These are phyloP conservation scores for Aspergillus terreus DNA, from an alignment of 2,329 filamentous ascomycete species.

Conservation along the genomic window DNA sequence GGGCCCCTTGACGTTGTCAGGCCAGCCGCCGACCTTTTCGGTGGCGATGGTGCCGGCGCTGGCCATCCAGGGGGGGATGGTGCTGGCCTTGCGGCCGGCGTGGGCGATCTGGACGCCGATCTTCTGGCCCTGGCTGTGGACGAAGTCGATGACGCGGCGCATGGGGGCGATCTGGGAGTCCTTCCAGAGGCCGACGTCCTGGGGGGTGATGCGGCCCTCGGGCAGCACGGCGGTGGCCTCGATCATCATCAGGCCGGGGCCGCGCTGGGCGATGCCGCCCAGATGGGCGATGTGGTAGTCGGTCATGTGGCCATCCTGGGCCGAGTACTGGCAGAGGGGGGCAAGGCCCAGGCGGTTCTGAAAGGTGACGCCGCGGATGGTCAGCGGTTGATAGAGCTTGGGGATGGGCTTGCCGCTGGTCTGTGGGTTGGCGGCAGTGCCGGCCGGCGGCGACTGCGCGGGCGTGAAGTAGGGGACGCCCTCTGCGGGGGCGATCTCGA, in stretches of 20 bases:
- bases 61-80: slow-evolving; percentile 50
- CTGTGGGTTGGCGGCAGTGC: slow-evolving; percentile 39
- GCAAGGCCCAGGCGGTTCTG: slow-evolving; percentile 51
- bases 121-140: slow-evolving; percentile 72
- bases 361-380: slow-evolving; percentile 57
- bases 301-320: slow-evolving; percentile 68
- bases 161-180: slow-evolving; percentile 76
- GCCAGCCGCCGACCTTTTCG: slow-evolving; percentile 52
- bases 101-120: slow-evolving; percentile 79
- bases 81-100: slow-evolving; percentile 64
- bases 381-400: slow-evolving; percentile 58
- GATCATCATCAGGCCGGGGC: slow-evolving; percentile 68
- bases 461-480: slow-evolving; percentile 44
- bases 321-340: slow-evolving; percentile 65
- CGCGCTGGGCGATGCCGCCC: slow-evolving; percentile 72
- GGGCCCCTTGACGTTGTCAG: slow-evolving; percentile 54
- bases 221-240: slow-evolving; percentile 74
- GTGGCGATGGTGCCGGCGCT: slow-evolving; percentile 35
- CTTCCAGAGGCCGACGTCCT: slow-evolving; percentile 64
- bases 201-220: slow-evolving; percentile 76
- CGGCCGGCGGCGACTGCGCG: slow-evolving; percentile 32
- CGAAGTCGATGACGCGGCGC: slow-evolving; percentile 66
- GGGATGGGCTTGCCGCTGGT: slow-evolving; percentile 41
- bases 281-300: slow-evolving; percentile 80
- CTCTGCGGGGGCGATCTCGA: slow-evolving; percentile 35